Conservation (phyloP, 352 stramenopile species). For the Peronospora destructor region DNA sequence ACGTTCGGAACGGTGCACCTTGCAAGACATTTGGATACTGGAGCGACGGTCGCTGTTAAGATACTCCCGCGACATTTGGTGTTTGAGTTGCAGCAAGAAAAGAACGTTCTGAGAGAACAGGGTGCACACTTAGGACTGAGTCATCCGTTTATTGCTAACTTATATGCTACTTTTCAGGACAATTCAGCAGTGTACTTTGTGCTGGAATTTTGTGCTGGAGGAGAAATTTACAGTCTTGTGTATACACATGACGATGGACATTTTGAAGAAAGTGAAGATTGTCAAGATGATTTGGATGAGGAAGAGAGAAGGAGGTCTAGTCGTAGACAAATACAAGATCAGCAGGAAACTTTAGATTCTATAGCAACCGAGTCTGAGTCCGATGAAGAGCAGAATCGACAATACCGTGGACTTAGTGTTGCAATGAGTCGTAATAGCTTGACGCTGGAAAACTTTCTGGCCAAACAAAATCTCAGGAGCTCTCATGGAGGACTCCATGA, state of each 20-base stretch:
- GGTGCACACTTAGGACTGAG: slow-evolving; percentile 49
- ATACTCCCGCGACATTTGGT: slow-evolving; percentile 38
- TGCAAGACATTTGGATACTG: slow-evolving; percentile 48
- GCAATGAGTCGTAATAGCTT: slow-evolving; percentile 26
- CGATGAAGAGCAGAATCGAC: slow-evolving; percentile 31
- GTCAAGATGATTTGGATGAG: slow-evolving; percentile 11
- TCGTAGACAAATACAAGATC: slow-evolving; percentile 11
- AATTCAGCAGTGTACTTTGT: slow-evolving; percentile 65
- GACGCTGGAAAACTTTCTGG: slow-evolving; percentile 36
- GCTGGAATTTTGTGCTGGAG: slow-evolving; percentile 63
- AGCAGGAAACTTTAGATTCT: slow-evolving; percentile 18
- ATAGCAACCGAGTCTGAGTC: slow-evolving; percentile 36
- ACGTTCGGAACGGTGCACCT: slow-evolving; percentile 69
- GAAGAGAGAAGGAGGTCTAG: slow-evolving; percentile 15
- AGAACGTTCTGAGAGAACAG: slow-evolving; percentile 63
- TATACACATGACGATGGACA: slow-evolving; percentile 38
- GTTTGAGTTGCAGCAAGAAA: slow-evolving; percentile 54
- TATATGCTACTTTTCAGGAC: slow-evolving; percentile 76
- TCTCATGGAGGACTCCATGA: slow-evolving; percentile 76
- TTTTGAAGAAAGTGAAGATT: slow-evolving; percentile 19
- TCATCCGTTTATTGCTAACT: slow-evolving; percentile 50
- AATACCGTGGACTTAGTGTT: slow-evolving; percentile 12
- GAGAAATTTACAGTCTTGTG: slow-evolving; percentile 86
- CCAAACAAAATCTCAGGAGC: slow-evolving; percentile 31
- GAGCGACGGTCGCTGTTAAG: slow-evolving; percentile 56